Evolutionary conservation across 2,329 filamentous ascomycete genomes (phyloP).

Genomic region (Cadophora sp.): DNA sequence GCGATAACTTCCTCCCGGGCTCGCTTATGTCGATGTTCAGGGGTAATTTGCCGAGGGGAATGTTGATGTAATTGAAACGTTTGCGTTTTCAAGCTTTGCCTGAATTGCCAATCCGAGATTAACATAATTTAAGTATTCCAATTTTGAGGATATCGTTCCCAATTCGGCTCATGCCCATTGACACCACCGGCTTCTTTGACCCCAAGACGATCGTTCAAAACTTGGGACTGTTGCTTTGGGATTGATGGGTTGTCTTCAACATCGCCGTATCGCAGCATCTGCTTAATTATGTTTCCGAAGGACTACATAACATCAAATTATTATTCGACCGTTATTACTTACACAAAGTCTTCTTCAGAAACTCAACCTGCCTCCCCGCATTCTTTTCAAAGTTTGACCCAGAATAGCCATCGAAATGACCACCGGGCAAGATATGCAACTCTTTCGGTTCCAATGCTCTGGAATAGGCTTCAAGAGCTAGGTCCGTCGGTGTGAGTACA

Average conservation of each 20-base stretch:
- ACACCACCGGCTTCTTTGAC: too few relatives aligned
- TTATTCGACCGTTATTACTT: conserved; percentile 4
- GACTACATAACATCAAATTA: too few relatives aligned
- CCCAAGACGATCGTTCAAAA: too few relatives aligned
- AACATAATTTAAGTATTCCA: background rate
- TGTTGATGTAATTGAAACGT: background rate
- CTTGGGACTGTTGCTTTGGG: too few relatives aligned
- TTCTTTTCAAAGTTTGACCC: conserved; percentile 42
- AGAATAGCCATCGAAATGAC: conserved; percentile 49
- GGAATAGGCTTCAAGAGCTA: conserved; percentile 47
- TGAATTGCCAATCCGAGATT: background rate
- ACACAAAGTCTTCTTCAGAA: conserved; percentile 33
- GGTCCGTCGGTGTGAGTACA: conserved; percentile 44
- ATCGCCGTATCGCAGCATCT: too few relatives aligned
- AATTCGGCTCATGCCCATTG: background rate
- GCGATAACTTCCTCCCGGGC: background rate
- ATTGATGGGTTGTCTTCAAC: too few relatives aligned
- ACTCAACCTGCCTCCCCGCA: conserved; percentile 47
- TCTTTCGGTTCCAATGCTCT: conserved; percentile 49
- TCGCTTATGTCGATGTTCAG: background rate
- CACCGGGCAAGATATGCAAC: conserved; percentile 46
- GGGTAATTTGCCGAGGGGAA: conserved; percentile 4
- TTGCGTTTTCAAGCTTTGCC: background rate
- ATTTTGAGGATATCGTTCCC: background rate
- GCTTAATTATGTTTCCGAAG: too few relatives aligned